phyloP scores from a whole-genome alignment of 495 filamentous ascomycete genomes.

The Neurospora africana region DNA sequence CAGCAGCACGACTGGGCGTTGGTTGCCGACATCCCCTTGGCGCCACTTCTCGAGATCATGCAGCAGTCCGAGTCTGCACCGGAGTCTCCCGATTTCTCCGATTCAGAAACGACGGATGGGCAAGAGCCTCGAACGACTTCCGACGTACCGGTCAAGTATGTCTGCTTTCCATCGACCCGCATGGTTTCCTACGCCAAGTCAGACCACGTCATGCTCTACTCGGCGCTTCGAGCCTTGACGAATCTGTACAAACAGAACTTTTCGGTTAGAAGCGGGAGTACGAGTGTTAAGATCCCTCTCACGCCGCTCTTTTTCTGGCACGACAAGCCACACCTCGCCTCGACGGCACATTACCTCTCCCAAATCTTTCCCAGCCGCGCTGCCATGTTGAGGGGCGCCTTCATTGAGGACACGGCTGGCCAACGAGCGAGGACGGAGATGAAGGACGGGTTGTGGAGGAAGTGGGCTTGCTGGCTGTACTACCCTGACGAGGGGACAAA shows the following conservation, averaged over 20 bases:
- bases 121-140: not conserved
- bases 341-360: slow-evolving; percentile 31
- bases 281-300: slow-evolving; percentile 21
- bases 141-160: slow-evolving; percentile 24
- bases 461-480: slow-evolving; percentile 41
- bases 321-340: slow-evolving; percentile 38
- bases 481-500: slow-evolving; percentile 31
- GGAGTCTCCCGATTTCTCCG: not conserved
- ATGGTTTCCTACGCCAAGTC: slow-evolving; percentile 32
- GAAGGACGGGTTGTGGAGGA: slow-evolving; percentile 34
- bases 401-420: slow-evolving; percentile 38
- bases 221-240: slow-evolving; percentile 25
- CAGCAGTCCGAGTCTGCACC: slow-evolving; percentile 10
- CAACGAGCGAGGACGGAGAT: slow-evolving; percentile 37
- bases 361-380: slow-evolving; percentile 31
- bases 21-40: slow-evolving; percentile 27
- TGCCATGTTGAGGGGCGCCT: slow-evolving; percentile 30
- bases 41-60: slow-evolving; percentile 31
- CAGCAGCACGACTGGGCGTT: slow-evolving; percentile 42
- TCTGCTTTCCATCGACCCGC: slow-evolving; percentile 33
- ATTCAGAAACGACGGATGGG: not conserved
- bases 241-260: slow-evolving; percentile 28
- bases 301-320: slow-evolving; percentile 43
- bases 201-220: slow-evolving; percentile 29
- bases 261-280: not conserved